Base-by-base conservation (phyloP, 805 yeast species). In the Dipodascus geniculatus region DNA sequence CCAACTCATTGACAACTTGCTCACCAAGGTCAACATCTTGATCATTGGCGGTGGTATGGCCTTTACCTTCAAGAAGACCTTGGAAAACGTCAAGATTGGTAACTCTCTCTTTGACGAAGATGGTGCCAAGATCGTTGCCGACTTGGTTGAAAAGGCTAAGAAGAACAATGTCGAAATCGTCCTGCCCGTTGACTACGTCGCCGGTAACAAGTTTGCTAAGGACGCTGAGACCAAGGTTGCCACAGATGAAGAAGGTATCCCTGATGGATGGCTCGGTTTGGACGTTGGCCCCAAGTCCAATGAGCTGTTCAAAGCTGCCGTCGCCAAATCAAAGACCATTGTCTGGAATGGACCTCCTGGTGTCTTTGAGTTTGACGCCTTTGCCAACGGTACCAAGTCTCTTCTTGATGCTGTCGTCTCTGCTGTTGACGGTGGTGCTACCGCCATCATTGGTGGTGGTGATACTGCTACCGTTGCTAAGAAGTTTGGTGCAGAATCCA, bases 291-390 rank as follows among this genome's bases (percentile, higher is more conserved):
- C 89, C 75, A 83, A 87, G 77, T 80, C 96, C 58, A 77, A 81
- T 67, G 79, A 82, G 73, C 78, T 85, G 63, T 93, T 86, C 71
- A 80, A 83, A 62, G 82, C 76, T 61, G 83, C 96, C 60, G 87
- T 93, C 65, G 85, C 85, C 61, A 79, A 84, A 74, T 95, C 99
- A 64, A 89, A 91, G 83, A 93, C 99, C 67, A 91, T 93, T 67
- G 93, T 93, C 71, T 93, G 99, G 99, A 93, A 93, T 79, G 99
- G 99, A 72, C 99, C 99, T 61, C 97, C 99, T 74, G 99, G 99
- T 80, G 99, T 93, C 65, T 93, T 93, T 72, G 99, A 93, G 79
- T 93, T 93, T 68, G 96, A 87, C 63, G 79, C 79, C 67, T 93
- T 93, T 71, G 85, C 96, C 63, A 74, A 74, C 57, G 98, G 98